Base-by-base conservation (phyloP, 2,329 filamentous ascomycete genomes). In the Monilinia vaccinii-corymbosi region DNA sequence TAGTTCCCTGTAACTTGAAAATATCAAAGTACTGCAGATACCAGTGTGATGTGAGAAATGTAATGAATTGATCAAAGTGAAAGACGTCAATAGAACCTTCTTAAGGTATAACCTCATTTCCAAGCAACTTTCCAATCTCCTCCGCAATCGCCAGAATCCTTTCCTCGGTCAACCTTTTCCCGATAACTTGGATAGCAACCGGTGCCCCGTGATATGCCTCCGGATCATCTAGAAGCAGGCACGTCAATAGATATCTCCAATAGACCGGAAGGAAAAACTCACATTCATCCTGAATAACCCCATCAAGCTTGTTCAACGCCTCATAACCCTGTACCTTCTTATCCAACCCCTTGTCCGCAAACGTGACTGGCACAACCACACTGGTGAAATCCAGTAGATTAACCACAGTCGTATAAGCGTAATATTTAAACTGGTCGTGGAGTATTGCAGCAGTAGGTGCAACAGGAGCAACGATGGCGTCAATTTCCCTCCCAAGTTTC, bases 321-420 rank as follows among this genome's bases (percentile, higher is more conserved):
- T 61, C 60, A 45, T 63, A 70, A 4, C 25, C 56, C 16, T 60
- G 57, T 32, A 62, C 58, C 5, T 23, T 50, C n/a, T 59, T 44
- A 60, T 78, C 75, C 1, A 75, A 56, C 0, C 52, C 61, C 66
- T 74, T 75, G 60, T 78, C 74, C 1, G 74, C 75, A 55, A 71
- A 73, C 0, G 73, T 75, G 4, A 78, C 73, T 0, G 77, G 77
- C 0, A 78, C 70, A 16, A 76, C 74, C 2, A 76, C 74, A 48
- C 72, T 75, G 2, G 75, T 68, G 31, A 69, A 67, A 60, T 72
- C 69, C 1, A 71, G 36, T 32, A 71, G 38, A 49, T 70, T 71
- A 9, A 67, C 62, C 13, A 62, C 63, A 57, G 52, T 66, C 0
- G 67, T 60, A 58, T 69, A 71, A 0, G 62, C 67, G 45, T 67